Evolutionary conservation across 768 basidiomycete genomes (phyloP).

Genomic region (Tricholoma furcatifolium): DNA sequence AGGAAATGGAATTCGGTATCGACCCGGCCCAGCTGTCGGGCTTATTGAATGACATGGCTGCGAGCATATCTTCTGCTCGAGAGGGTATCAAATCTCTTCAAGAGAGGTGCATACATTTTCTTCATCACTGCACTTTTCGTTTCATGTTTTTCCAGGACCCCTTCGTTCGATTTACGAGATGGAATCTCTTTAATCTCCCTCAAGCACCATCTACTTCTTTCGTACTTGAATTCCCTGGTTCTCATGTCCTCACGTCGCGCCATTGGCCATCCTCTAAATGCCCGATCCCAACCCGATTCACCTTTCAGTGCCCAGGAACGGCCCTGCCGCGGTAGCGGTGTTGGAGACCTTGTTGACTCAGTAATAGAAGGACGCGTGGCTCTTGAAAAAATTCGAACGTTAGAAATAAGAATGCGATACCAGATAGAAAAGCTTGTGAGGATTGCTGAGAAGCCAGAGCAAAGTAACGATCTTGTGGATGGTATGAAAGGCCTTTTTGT

Average conservation of each 20-base stretch:
- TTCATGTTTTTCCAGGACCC: conserved; percentile 21
- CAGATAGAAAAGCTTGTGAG: conserved; percentile 94
- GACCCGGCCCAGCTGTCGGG: conserved; percentile 1
- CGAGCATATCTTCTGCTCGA: conserved; percentile 60
- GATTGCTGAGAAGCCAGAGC: conserved; percentile 62
- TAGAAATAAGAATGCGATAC: conserved; percentile 88
- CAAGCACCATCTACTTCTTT: conserved; percentile 81
- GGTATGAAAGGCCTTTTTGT: conserved; percentile 42
- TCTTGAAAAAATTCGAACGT: conserved; percentile 82
- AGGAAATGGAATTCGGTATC: conserved; percentile 3
- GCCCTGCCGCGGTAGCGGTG: conserved; percentile 48
- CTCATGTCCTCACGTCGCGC: conserved; percentile 71
- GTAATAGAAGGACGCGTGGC: conserved; percentile 79
- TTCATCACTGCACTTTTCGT: neutral
- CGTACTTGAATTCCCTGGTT: conserved; percentile 81
- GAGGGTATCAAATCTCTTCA: conserved; percentile 49
- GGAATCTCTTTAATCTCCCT: conserved; percentile 91
- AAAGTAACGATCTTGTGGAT: conserved; percentile 44
- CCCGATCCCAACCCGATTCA: conserved; percentile 45
- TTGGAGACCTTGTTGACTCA: conserved; percentile 77
- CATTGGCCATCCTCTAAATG: conserved; percentile 59
- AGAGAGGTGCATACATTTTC: conserved; percentile 48
- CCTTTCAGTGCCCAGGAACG: conserved; percentile 57
- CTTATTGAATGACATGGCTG: conserved; percentile 55
- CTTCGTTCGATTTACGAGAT: conserved; percentile 50